Percentiles rank a stretch among this genome's conserved stretches.
Evolutionary conservation across 768 basidiomycete species (phyloP).

Genomic region (Naganishia kalamii): DNA sequence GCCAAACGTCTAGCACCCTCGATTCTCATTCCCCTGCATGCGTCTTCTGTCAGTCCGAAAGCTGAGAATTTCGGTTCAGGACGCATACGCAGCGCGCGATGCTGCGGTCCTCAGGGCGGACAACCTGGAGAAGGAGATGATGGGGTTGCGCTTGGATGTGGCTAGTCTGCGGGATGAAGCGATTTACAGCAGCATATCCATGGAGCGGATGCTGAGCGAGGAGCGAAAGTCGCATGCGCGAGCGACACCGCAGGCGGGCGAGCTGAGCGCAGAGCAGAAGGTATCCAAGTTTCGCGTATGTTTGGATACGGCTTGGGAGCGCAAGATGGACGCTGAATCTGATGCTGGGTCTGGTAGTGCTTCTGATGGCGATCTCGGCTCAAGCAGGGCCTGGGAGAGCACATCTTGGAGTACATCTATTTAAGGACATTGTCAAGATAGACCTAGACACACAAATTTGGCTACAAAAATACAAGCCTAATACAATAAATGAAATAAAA

Average conservation of each 20-base stretch:
- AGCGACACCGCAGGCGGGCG: constrained; percentile 38
- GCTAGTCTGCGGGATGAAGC: constrained; percentile 14
- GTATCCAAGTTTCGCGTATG: constrained; percentile 35
- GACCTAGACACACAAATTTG: background rate
- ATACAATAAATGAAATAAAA: background rate
- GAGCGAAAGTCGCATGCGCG: constrained; percentile 28
- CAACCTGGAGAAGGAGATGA: constrained; percentile 1
- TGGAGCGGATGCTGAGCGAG: constrained; percentile 18
- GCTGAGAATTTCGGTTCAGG: constrained; percentile 12
- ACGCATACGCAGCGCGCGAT: constrained; percentile 13
- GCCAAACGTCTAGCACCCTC: background rate
- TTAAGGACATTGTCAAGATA: background rate
- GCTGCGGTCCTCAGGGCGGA: background rate
- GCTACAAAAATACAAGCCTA: background rate
- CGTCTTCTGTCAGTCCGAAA: constrained; percentile 12
- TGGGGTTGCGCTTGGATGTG: constrained; percentile 22
- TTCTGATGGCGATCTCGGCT: too few relatives aligned
- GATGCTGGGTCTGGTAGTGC: background rate
- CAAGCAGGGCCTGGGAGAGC: too few relatives aligned
- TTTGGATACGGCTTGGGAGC: background rate
- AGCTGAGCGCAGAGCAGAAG: constrained; percentile 34
- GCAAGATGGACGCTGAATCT: background rate
- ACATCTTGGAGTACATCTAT: too few relatives aligned
- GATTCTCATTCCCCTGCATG: background rate
- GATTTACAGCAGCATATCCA: constrained; percentile 18